Conservation (phyloP, 2,329 filamentous ascomycete species). For the Xylaria polymorpha region DNA sequence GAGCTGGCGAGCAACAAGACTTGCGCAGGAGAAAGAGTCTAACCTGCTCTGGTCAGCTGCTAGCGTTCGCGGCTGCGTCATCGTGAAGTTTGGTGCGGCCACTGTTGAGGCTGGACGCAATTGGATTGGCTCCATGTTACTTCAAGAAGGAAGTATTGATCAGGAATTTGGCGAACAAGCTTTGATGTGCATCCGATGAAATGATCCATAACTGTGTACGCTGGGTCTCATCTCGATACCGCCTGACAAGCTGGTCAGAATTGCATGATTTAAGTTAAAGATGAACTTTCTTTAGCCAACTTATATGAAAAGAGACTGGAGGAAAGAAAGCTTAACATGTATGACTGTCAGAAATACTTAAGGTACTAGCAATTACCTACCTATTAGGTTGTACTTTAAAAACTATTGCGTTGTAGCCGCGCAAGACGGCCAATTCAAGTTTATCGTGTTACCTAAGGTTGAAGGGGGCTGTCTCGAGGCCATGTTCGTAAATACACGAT, state of each 20-base stretch:
- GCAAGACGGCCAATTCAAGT: too few species aligned
- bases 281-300: not conserved
- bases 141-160: slow-evolving; percentile 77
- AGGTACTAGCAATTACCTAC: not conserved
- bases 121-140: slow-evolving; percentile 83
- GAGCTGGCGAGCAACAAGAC: slow-evolving; percentile 65
- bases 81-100: slow-evolving; percentile 89
- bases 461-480: not conserved
- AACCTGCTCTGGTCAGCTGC: slow-evolving; percentile 86
- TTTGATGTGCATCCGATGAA: slow-evolving; percentile 75
- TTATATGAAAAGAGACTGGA: not conserved
- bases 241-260: not conserved
- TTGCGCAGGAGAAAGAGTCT: slow-evolving; percentile 67
- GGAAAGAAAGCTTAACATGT: not conserved
- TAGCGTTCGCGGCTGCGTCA: slow-evolving; percentile 80
- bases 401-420: not conserved
- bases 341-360: not conserved
- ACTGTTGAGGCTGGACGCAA: slow-evolving; percentile 82
- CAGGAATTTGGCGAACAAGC: slow-evolving; percentile 82
- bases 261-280: not conserved
- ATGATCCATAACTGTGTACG: not conserved
- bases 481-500: not conserved
- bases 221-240: not conserved
- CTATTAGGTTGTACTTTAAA: not conserved
- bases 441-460: not conserved